Evolutionary conservation across 441 rosid species (phyloP), one percentile per base, ranked within the genome.

Genomic region (Populus tomentosa): DNA sequence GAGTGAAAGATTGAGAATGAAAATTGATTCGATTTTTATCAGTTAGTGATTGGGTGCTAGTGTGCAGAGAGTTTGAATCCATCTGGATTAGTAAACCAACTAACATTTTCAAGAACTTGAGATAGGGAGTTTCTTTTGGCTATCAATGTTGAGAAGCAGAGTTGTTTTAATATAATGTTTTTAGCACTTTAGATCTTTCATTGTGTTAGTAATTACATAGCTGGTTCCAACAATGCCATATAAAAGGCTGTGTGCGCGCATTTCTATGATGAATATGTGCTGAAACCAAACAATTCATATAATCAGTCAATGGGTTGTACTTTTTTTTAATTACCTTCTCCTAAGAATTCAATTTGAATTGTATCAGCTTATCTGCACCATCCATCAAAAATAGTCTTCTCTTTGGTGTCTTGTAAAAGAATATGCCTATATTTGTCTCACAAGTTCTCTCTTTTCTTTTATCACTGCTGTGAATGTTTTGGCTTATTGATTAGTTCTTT

Each of bases 21-120:
- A n/a, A 69, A 11, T 70, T 14, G 23, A 26, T 65, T 75, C 18
- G 70, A 20, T 28, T 79, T 79, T 30, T 53, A 24, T 28, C 40
- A 23, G 53, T 26, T 42, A 24, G 33, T 66, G 14, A 61, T 61
- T 20, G 26, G 13, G 38, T 65, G n/a, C 30, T 40, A 38, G 73
- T 35, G 18, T 33, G 72, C 3, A 30, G 46, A 33, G 1, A 53
- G 16, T 28, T 23, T 67, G 61, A 75, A 36, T n/a, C 24, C 40
- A 33, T 66, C 13, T 42, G 30, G 5, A 20, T 24, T 16, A 6
- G 62, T n/a, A 46, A 4, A 4, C 42, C 4, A 14, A 20, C 50
- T 42, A 42, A 11, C 50, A 9, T 3, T 28, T 32, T 36, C 38
- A 35, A 14, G 68, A 62, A 28, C 9, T 59, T 33, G 32, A 72